phyloP scores from a whole-genome alignment of 2,329 filamentous ascomycete species.

The Penicillium frequentans region DNA sequence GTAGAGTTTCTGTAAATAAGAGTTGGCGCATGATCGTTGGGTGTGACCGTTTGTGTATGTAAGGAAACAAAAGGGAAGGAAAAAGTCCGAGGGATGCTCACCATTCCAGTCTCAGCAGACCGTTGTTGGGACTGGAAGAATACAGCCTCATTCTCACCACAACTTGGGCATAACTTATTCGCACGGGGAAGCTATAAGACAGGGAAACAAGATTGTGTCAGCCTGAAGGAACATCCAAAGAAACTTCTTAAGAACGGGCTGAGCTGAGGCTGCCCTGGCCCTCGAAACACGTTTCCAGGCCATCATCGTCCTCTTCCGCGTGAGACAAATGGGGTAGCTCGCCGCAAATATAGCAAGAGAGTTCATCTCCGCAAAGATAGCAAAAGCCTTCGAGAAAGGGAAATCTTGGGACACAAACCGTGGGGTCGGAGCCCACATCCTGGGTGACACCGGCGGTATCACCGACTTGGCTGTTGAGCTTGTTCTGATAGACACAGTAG shows the following conservation, averaged over 20 bases:
- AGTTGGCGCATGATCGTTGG: constrained; percentile 15
- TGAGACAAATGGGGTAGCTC: constrained; percentile 26
- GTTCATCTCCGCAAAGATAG: constrained; percentile 59
- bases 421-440: constrained; percentile 96
- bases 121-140: constrained; percentile 99
- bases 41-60: neutral
- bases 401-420: constrained; percentile 70
- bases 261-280: constrained; percentile 2
- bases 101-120: constrained; percentile 97
- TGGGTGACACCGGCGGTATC: constrained; percentile 97
- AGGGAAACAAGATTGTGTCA: constrained; percentile 26
- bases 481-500: constrained; percentile 92
- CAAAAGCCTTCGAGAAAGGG: constrained; percentile 44
- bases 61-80: neutral
- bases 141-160: constrained; percentile 84
- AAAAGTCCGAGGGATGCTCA: constrained; percentile 48
- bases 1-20: constrained; percentile 71
- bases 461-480: constrained; percentile 85
- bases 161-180: constrained; percentile 80
- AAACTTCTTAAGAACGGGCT: constrained; percentile 7
- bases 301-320: constrained; percentile 17
- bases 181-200: constrained; percentile 79
- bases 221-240: constrained; percentile 21
- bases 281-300: neutral
- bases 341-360: constrained; percentile 56